These are phyloP conservation scores for Tolypocladium cylindrosporum DNA, from an alignment of 2,329 filamentous ascomycete species.

Conservation along the genomic window DNA sequence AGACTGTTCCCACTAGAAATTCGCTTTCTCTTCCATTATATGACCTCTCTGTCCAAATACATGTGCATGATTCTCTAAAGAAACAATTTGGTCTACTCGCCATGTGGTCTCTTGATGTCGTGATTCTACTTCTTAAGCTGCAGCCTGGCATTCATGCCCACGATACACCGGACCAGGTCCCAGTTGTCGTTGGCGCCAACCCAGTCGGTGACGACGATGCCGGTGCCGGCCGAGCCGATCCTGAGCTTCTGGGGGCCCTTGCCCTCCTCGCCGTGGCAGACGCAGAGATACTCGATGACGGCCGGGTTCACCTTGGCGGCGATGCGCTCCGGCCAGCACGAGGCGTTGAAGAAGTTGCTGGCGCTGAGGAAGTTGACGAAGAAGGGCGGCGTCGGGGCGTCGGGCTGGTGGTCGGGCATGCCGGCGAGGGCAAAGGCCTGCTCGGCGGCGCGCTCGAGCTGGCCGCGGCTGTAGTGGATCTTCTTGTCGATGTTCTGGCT, in stretches of 20 bases:
- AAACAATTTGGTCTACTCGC: neutral
- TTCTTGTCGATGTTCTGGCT: constrained; percentile 70
- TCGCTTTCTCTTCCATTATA: neutral
- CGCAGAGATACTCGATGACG: constrained; percentile 52
- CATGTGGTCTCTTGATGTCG: neutral
- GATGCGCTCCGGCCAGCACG: constrained; percentile 89
- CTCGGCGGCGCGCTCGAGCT: constrained; percentile 63
- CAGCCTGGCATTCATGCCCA: constrained; percentile 77
- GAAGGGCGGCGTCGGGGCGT: constrained; percentile 44
- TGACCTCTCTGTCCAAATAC: neutral
- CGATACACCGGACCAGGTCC: constrained; percentile 78
- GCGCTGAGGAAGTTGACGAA: constrained; percentile 87
- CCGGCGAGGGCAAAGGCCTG: constrained; percentile 34
- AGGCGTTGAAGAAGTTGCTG: constrained; percentile 87
- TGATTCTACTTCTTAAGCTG: constrained; percentile 32
- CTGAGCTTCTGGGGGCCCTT: constrained; percentile 38
- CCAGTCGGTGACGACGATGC: constrained; percentile 89
- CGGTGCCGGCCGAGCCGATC: constrained; percentile 66
- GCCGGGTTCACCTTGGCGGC: constrained; percentile 80
- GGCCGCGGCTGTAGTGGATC: constrained; percentile 60
- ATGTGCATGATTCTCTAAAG: neutral
- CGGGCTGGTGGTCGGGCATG: constrained; percentile 14
- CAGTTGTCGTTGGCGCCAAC: constrained; percentile 80
- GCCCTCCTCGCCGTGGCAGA: constrained; percentile 41
- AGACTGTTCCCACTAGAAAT: neutral